Evolutionary conservation across 371 early-diverging fungal species (phyloP).

Genomic region (Mortierella sp.): DNA sequence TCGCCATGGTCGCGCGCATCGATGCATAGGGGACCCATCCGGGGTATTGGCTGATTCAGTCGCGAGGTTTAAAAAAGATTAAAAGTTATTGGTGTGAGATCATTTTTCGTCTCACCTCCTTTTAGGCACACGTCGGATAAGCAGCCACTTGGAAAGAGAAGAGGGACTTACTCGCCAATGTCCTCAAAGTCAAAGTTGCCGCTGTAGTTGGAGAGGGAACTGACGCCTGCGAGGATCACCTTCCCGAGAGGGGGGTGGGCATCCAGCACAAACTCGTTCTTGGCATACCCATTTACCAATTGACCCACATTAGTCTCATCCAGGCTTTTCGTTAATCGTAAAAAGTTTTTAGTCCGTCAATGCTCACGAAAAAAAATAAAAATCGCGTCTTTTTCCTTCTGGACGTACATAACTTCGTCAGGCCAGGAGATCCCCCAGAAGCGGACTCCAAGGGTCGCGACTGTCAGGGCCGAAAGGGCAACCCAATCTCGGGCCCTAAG

Average conservation of each 20-base stretch:
- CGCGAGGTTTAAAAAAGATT: too few relatives aligned
- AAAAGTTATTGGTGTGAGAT: too few relatives aligned
- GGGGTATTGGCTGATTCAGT: conserved; percentile 7
- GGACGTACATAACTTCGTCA: conserved; percentile 24
- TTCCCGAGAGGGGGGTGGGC: conserved; percentile 99
- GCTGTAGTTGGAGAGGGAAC: conserved; percentile 2
- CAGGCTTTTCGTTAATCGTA: background rate
- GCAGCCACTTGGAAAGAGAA: background rate
- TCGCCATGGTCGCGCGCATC: conserved; percentile 13
- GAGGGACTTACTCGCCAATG: conserved; percentile 28
- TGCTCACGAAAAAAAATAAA: background rate
- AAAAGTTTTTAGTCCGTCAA: background rate
- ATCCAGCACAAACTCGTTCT: conserved; percentile 96
- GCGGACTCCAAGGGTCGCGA: conserved; percentile 12
- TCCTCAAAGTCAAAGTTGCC: conserved; percentile 24
- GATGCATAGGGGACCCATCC: conserved; percentile 13
- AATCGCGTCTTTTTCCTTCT: too few relatives aligned
- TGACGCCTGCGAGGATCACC: conserved; percentile 85
- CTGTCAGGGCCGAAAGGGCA: conserved; percentile 1
- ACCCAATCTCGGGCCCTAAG: conserved; percentile 21
- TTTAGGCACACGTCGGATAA: too few relatives aligned
- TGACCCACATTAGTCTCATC: conserved; percentile 26
- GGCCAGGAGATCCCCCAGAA: conserved; percentile 37
- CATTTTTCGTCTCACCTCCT: too few relatives aligned
- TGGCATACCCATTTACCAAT: conserved; percentile 72